Base-by-base conservation (phyloP, 805 yeast species). In the Cyberlindnera japonica region DNA sequence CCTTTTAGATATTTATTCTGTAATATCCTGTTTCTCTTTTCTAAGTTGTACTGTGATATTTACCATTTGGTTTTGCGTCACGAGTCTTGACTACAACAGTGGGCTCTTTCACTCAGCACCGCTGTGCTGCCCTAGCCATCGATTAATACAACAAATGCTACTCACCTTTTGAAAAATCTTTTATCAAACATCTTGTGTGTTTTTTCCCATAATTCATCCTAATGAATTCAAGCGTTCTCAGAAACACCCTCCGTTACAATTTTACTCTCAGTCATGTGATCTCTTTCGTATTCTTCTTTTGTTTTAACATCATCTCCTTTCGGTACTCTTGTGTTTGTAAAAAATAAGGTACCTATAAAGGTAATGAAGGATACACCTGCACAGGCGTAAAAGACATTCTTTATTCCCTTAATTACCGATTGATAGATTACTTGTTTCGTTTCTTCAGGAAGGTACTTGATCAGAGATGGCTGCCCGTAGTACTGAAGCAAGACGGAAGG, bases 241-340 rank as follows among this genome's bases (percentile, higher is more conserved):
- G 28, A 7, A 7, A 15, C 6, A 9, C n/a, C 28, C 28, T 6
- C 7, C n/a, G 28, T 12, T 13, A 12, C 14, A 13, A 7, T 12
- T 13, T 25, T 15, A 12, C n/a, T 25, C 7, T 7, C 6, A 7
- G 11, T 13, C n/a, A 6, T 25, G 14, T 25, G 28, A 12, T 25
- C 28, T 15, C 6, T 6, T 12, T 25, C 28, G n/a, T 25, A 25
- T 15, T 25, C 28, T 13, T 25, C 28, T 15, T 25, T 25, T 23
- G 29, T 29, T 32, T 14, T 36, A 28, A 21, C 15, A 15, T 43
- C 39, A 17, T 14, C 21, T n/a, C 40, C 48, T 21, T 41, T 14
- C 28, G 79, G 80, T 19, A 74, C 51, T 39, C 59, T 62, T 34
- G 62, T 59, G 48, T 66, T 68, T 11, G 79, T 68, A 35, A 67